Evolutionary conservation across 345 rosid genomes (phyloP), one percentile per base, ranked within the genome.

Genomic region (Microthlaspi erraticum): DNA sequence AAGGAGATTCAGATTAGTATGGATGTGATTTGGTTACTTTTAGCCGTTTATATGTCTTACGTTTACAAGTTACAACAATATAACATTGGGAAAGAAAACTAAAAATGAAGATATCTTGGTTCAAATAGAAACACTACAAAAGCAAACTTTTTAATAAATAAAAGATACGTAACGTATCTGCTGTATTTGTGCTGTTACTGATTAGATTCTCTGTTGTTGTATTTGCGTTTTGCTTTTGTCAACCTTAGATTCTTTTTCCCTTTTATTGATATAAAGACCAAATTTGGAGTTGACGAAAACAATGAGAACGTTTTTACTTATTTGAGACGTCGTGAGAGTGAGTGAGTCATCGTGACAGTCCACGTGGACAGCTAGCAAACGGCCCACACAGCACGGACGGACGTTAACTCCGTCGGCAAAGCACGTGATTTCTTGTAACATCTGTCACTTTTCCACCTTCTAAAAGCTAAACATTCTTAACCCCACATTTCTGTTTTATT

Each of bases 341-440:
- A 38, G 66, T 63, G 79, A 59, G 71, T 54, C 60, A 76, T 46
- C 53, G 62, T 63, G 26, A 33, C 26, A 46, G 13, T 69, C 75
- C 75, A 70, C 75, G 79, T 76, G 75, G 79, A 70, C 79, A 76
- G 79, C 79, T 76, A 64, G 61, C 62, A 64, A 64, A 33, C 79
- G 79, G 75, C 36, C 79, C 79, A 70, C 60, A 17, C 34, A 48
- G n/a, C 60, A 69, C 59, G 79, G 79, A 63, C 33, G 70, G 70
- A 69, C 71, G 70, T 69, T 46, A 39, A 31, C 10, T 29, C 75
- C 74, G 79, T 68, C 79, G 74, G 79, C 71, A 64, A 32, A 60
- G 26, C 75, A 76, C 67, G 75, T 76, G 75, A 70, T 60, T 60
- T 33, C 42, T 17, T 1, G 1, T 0, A 42, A 26, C 57, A 60